Conservation (phyloP, 2,329 filamentous ascomycete species). For the Xylariaceae sp. region DNA sequence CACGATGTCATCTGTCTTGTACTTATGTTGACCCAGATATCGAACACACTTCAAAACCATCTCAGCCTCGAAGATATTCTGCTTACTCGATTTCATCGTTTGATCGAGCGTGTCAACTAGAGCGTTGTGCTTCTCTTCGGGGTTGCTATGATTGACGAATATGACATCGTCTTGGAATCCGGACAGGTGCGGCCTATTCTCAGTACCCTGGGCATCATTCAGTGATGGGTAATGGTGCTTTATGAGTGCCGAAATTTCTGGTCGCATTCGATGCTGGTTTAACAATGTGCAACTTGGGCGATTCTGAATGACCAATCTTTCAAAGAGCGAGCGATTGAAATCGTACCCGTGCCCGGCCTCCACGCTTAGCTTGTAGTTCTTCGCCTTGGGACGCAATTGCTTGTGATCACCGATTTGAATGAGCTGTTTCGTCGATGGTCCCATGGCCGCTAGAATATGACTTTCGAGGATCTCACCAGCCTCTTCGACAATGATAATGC, state of each 20-base stretch:
- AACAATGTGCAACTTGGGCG: conserved; percentile 49
- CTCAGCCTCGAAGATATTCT: conserved; percentile 59
- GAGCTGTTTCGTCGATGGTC: conserved; percentile 42
- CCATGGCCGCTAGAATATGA: conserved; percentile 59
- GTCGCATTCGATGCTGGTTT: conserved; percentile 64
- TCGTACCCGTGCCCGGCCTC: conserved; percentile 63
- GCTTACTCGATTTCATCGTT: conserved; percentile 49
- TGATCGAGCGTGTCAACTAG: conserved; percentile 33
- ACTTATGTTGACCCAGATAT: conserved; percentile 68
- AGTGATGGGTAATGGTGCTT: conserved; percentile 58
- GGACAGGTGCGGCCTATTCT: conserved; percentile 39
- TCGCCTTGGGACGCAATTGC: conserved; percentile 64
- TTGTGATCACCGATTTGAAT: conserved; percentile 70
- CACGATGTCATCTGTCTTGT: conserved; percentile 59
- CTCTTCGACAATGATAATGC: conserved; percentile 64
- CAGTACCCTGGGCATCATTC: conserved; percentile 46
- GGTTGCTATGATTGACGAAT: conserved; percentile 59
- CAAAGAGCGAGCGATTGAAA: conserved; percentile 64
- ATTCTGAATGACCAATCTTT: conserved; percentile 55
- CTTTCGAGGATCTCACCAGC: conserved; percentile 68
- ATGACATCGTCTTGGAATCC: conserved; percentile 57
- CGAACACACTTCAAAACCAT: conserved; percentile 58
- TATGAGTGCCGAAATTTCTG: conserved; percentile 59
- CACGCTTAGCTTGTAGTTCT: conserved; percentile 54
- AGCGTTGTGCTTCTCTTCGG: conserved; percentile 38